Conservation (phyloP, 257 asterid genomes). For the Ophiorrhiza pumila region DNA sequence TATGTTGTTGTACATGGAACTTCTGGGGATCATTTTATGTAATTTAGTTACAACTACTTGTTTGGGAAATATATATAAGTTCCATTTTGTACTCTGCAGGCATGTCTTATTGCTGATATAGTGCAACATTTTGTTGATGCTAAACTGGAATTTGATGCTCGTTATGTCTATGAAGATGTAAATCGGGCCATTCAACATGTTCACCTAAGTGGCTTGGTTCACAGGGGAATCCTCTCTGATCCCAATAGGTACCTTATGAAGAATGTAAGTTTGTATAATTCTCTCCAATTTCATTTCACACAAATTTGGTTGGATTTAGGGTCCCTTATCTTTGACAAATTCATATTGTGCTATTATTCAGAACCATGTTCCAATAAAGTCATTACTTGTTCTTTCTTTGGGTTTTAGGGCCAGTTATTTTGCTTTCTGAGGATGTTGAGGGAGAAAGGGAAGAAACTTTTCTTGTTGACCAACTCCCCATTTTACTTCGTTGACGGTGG, state of each 20-base stretch:
- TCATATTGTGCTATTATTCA: background rate
- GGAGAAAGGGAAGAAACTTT: constrained; percentile 93
- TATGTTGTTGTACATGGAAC: background rate
- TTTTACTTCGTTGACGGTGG: constrained; percentile 97
- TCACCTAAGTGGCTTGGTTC: constrained; percentile 83
- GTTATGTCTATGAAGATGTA: constrained; percentile 88
- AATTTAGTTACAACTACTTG: background rate
- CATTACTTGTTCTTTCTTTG: constrained; percentile 18
- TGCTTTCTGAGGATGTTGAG: constrained; percentile 67
- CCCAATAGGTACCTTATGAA: constrained; percentile 79
- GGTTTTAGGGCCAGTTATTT: constrained; percentile 67
- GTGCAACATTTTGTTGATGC: constrained; percentile 97
- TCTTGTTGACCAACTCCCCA: constrained; percentile 91
- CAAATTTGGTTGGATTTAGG: background rate
- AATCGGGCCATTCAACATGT: constrained; percentile 89
- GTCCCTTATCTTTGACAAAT: background rate
- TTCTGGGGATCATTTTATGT: background rate
- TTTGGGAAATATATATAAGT: background rate
- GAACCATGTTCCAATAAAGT: constrained; percentile 3
- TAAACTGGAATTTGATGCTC: constrained; percentile 86
- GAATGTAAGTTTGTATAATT: constrained; percentile 52
- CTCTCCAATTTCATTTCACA: background rate
- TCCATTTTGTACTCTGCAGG: constrained; percentile 46
- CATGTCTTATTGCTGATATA: constrained; percentile 94
- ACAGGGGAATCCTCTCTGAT: constrained; percentile 77